These are phyloP conservation scores for Arabidopsis suecica DNA, from an alignment of 345 rosid genomes.

Conservation along the genomic window DNA sequence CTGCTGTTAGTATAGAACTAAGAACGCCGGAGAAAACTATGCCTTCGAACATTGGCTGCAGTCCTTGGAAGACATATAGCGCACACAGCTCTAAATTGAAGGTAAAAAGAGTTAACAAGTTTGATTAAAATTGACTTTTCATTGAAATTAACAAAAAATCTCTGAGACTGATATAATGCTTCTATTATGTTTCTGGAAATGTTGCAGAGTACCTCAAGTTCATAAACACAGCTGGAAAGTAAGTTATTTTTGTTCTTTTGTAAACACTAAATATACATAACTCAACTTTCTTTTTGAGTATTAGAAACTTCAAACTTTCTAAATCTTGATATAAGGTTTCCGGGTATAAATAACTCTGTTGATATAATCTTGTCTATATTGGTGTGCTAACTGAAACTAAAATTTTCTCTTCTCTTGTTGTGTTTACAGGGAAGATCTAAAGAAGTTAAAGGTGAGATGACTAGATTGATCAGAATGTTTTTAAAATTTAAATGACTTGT, in stretches of 20 bases:
- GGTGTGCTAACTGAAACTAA: constrained; percentile 15
- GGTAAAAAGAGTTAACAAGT: constrained; percentile 46
- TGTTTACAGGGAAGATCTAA: constrained; percentile 66
- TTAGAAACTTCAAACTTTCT: neutral
- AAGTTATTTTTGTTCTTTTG: constrained; percentile 37
- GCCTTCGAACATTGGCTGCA: constrained; percentile 30
- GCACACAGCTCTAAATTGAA: constrained; percentile 53
- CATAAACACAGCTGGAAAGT: constrained; percentile 73
- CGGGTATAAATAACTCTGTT: neutral
- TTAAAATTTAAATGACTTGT: neutral
- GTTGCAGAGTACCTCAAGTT: constrained; percentile 68
- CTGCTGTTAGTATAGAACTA: constrained; percentile 47
- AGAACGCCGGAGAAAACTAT: constrained; percentile 57
- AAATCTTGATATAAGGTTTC: neutral
- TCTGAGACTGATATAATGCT: neutral
- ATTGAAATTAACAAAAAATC: neutral
- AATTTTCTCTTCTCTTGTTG: constrained; percentile 16
- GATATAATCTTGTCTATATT: neutral
- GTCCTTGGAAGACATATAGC: constrained; percentile 61
- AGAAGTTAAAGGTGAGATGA: constrained; percentile 69
- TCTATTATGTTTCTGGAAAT: neutral
- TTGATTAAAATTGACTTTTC: neutral
- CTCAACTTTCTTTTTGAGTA: neutral
- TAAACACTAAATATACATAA: neutral
- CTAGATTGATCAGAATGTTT: neutral